phyloP scores from a whole-genome alignment of 1,284 basidiomycete species.

The Puccinia coronata region DNA sequence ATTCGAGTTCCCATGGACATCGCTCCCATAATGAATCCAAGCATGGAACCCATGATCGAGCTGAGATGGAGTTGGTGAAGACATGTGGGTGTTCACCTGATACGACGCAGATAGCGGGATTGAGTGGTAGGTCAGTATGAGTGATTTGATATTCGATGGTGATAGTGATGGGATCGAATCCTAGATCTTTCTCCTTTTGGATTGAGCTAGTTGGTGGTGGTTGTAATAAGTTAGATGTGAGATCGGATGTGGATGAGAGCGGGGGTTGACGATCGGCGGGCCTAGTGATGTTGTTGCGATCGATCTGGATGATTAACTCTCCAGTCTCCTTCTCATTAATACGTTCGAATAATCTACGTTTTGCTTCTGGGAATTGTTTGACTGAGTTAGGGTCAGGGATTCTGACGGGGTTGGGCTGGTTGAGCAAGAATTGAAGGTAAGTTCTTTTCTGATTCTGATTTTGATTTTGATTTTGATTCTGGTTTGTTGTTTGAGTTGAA shows the following conservation, averaged over 20 bases:
- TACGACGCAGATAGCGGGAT: slow-evolving; percentile 83
- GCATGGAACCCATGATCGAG: slow-evolving; percentile 96
- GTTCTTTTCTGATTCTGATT: no score
- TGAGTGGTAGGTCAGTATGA: slow-evolving; percentile 65
- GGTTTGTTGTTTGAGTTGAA: slow-evolving; percentile 19
- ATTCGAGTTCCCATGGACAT: slow-evolving; percentile 97
- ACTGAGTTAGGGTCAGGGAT: slow-evolving; percentile 49
- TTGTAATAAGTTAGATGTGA: background rate
- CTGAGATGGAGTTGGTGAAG: slow-evolving; percentile 85
- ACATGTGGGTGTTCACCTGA: slow-evolving; percentile 83
- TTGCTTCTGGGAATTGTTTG: slow-evolving; percentile 49
- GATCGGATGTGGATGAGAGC: background rate
- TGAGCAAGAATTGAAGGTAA: slow-evolving; percentile 15
- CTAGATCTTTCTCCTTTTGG: slow-evolving; percentile 57
- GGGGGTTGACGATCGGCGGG: no score
- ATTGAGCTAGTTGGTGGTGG: background rate
- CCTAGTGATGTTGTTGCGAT: slow-evolving; percentile 59
- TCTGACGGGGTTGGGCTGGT: slow-evolving; percentile 26
- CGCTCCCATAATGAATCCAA: slow-evolving; percentile 93
- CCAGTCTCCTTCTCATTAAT: slow-evolving; percentile 50
- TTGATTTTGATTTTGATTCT: no score
- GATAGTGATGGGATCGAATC: slow-evolving; percentile 75
- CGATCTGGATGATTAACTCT: slow-evolving; percentile 57
- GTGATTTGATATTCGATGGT: slow-evolving; percentile 74
- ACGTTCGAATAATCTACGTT: slow-evolving; percentile 44